These are phyloP conservation scores for Blastocladiella britannica DNA, from an alignment of 192 early-diverging fungal genomes.

Conservation along the genomic window DNA sequence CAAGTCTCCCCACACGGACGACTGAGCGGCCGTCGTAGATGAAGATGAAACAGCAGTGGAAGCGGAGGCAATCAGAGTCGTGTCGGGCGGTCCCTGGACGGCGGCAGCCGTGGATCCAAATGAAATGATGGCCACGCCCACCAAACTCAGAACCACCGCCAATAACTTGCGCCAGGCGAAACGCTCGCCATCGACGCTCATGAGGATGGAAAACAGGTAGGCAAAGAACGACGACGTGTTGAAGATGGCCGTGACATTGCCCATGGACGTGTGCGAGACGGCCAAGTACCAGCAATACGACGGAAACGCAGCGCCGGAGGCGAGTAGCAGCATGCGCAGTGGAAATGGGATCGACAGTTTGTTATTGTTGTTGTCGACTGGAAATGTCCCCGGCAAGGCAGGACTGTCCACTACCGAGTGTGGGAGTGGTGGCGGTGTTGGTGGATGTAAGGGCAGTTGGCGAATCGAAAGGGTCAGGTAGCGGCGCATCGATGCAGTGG, in stretches of 20 bases:
- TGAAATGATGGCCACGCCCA: conserved; percentile 47
- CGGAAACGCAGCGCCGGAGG: conserved; percentile 14
- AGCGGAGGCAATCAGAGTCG: conserved; percentile 8
- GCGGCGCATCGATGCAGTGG: conserved; percentile 13
- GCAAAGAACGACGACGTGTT: conserved; percentile 68
- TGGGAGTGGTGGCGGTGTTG: background rate
- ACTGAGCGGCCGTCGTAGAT: conserved; percentile 1
- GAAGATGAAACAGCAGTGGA: conserved; percentile 1
- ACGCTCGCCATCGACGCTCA: conserved; percentile 34
- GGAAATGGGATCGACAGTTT: conserved; percentile 9
- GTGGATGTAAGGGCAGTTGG: background rate
- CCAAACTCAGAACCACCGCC: conserved; percentile 40
- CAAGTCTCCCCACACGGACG: conserved; percentile 27
- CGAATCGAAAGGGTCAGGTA: background rate
- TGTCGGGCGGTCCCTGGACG: conserved; percentile 9
- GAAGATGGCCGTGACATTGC: conserved; percentile 60
- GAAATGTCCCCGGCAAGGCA: no score
- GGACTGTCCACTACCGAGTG: no score
- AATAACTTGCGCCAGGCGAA: conserved; percentile 33
- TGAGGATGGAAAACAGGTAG: conserved; percentile 50
- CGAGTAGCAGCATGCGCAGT: conserved; percentile 33
- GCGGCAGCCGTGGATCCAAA: no score
- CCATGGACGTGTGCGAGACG: conserved; percentile 47
- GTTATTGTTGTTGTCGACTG: no score
- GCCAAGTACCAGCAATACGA: conserved; percentile 64